Conservation (phyloP, 1,139 yeast species). For the Suhomyces bribrorum region DNA sequence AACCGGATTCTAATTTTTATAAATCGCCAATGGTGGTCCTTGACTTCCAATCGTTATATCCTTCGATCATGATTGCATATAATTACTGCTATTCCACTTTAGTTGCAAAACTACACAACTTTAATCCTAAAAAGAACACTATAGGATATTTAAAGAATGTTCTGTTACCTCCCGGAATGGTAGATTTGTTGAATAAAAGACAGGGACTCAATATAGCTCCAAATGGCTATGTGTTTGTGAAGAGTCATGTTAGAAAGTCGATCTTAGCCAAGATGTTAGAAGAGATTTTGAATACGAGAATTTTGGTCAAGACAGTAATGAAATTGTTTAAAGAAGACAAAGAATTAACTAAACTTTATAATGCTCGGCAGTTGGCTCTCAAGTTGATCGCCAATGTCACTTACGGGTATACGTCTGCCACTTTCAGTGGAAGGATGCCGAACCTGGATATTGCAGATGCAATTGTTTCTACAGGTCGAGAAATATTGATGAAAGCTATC, state of each 20-base stretch:
- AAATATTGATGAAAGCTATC: conserved; percentile 72
- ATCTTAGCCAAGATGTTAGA: conserved; percentile 79
- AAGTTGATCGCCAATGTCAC: conserved; percentile 93
- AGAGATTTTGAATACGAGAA: conserved; percentile 78
- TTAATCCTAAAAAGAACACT: conserved; percentile 42
- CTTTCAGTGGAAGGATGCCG: conserved; percentile 97
- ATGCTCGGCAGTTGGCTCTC: conserved; percentile 81
- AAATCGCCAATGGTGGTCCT: conserved; percentile 86
- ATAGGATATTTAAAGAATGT: conserved; percentile 48
- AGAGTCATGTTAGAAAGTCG: conserved; percentile 66
- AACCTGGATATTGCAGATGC: conserved; percentile 94
- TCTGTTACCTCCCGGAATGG: conserved; percentile 56
- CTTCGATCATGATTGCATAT: conserved; percentile 88
- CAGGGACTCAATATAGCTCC: conserved; percentile 68
- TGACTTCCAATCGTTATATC: conserved; percentile 92
- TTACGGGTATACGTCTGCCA: conserved; percentile 93
- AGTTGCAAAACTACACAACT: conserved; percentile 65
- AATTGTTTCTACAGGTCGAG: conserved; percentile 88
- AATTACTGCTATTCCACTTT: conserved; percentile 90
- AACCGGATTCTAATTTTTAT: conserved; percentile 82
- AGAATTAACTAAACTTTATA: conserved; percentile 56
- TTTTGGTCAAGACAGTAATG: conserved; percentile 77
- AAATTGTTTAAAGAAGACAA: conserved; percentile 46
- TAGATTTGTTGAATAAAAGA: conserved; percentile 54
- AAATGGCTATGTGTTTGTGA: conserved; percentile 80